These are phyloP conservation scores for Crotalaria pallida DNA, from an alignment of 306 rosid genomes.

Conservation along the genomic window DNA sequence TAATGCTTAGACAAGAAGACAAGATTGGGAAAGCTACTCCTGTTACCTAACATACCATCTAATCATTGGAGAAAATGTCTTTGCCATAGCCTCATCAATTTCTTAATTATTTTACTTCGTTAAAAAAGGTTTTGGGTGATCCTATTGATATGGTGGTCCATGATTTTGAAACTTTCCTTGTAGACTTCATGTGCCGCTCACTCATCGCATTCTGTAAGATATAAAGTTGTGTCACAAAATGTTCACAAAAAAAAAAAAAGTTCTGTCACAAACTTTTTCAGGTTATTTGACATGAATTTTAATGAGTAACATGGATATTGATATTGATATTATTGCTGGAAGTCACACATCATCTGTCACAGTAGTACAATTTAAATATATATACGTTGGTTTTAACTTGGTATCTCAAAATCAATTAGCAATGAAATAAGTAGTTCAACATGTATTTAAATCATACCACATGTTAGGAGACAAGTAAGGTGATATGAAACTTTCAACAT, in stretches of 20 bases:
- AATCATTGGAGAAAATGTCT: constrained; percentile 42
- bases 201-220: constrained; percentile 12
- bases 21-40: constrained; percentile 22
- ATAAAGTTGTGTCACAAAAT: constrained; percentile 13
- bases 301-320: not conserved
- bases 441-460: no score
- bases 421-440: no score
- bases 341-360: no score
- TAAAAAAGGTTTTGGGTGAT: constrained; percentile 32
- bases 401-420: no score
- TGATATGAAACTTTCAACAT: no score
- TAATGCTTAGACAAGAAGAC: constrained; percentile 36
- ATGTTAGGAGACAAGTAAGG: no score
- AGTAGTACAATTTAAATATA: no score
- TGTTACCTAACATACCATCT: constrained; percentile 24
- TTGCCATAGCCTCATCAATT: constrained; percentile 21
- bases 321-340: no score
- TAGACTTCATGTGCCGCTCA: constrained; percentile 14
- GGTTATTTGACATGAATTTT: constrained; percentile 15
- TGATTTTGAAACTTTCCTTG: constrained; percentile 30
- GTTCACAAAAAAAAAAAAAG: not conserved
- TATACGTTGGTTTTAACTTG: no score
- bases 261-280: not conserved
- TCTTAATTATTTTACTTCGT: constrained; percentile 34
- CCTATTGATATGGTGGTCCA: constrained; percentile 40